Conservation (phyloP, 1,284 basidiomycete genomes). For the Naganishia liquefaciens region DNA sequence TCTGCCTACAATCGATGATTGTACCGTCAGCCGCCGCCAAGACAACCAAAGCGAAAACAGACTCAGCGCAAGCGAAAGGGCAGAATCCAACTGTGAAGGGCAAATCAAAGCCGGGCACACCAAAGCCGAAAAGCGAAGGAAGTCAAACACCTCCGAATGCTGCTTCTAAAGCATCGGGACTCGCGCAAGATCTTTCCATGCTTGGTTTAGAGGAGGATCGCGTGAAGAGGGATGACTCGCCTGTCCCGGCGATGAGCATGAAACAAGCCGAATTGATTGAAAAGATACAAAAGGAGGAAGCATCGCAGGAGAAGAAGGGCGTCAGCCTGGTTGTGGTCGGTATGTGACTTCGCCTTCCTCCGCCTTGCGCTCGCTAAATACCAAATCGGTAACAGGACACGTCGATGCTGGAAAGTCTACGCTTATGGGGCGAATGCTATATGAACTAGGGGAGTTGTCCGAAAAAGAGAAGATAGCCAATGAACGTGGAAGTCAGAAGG, state of each 20-base stretch:
- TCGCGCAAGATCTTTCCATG: slow-evolving; percentile 64
- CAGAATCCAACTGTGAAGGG: slow-evolving; percentile 19
- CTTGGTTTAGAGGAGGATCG: slow-evolving; percentile 65
- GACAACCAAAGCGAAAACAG: slow-evolving; percentile 28
- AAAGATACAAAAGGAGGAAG: slow-evolving; percentile 68
- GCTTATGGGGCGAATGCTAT: slow-evolving; percentile 89
- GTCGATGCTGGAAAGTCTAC: slow-evolving; percentile 99
- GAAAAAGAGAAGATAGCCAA: slow-evolving; percentile 83
- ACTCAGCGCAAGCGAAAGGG: not conserved
- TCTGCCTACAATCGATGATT: not conserved
- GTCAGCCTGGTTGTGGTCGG: slow-evolving; percentile 92
- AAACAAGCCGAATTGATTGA: slow-evolving; percentile 82
- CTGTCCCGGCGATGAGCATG: slow-evolving; percentile 66
- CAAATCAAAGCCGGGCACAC: slow-evolving; percentile 23
- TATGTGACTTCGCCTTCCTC: slow-evolving; percentile 52
- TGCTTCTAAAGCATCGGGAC: slow-evolving; percentile 11
- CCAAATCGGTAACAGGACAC: slow-evolving; percentile 64
- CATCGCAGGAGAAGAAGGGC: slow-evolving; percentile 64
- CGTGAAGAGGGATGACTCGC: slow-evolving; percentile 39
- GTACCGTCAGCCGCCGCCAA: slow-evolving; percentile 5
- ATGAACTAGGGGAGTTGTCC: slow-evolving; percentile 83
- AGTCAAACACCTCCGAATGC: slow-evolving; percentile 21
- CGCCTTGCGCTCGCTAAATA: not conserved
- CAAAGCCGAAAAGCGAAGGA: slow-evolving; percentile 15
- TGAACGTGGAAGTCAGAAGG: slow-evolving; percentile 85